Evolutionary conservation across 164 flowering plant species (phyloP).

Genomic region (Piper betle): DNA sequence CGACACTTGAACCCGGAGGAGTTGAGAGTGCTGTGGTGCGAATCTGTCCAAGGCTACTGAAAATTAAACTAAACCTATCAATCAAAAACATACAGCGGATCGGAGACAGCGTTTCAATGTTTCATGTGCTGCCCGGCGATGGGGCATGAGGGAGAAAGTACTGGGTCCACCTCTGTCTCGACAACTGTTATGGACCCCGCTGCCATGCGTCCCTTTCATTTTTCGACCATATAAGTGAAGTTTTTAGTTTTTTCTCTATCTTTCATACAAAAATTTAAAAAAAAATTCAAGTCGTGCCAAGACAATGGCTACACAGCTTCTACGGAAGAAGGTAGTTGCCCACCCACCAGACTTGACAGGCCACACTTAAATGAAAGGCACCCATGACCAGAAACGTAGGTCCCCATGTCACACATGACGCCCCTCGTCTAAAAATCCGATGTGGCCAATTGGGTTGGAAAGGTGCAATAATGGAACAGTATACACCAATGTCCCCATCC

Average conservation of each 20-base stretch:
- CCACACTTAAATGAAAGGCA: not conserved
- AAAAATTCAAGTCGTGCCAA: not conserved
- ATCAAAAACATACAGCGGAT: no score
- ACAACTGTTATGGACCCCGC: not conserved
- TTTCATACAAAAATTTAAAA: no score
- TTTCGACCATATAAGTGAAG: not conserved
- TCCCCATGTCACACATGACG: not conserved
- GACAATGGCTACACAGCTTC: not conserved
- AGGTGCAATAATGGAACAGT: not conserved
- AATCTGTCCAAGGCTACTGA: not conserved
- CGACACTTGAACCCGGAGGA: not conserved
- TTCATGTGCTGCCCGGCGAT: not conserved
- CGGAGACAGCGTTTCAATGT: no score
- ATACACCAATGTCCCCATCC: not conserved
- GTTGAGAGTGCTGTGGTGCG: no score
- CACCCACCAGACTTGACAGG: not conserved
- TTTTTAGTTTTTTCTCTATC: no score
- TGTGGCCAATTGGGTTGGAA: not conserved
- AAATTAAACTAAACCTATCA: not conserved
- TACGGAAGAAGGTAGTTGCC: not conserved
- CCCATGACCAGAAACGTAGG: slow-evolving; percentile 6
- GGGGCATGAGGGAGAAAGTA: not conserved
- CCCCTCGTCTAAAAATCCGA: not conserved
- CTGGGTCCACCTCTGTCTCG: not conserved
- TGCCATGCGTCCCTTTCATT: not conserved